A percentile compares a stretch with the other conserved stretches of the same genome.
Evolutionary conservation across 257 asterid genomes (phyloP).

Genomic region (Rehmannia glutinosa): DNA sequence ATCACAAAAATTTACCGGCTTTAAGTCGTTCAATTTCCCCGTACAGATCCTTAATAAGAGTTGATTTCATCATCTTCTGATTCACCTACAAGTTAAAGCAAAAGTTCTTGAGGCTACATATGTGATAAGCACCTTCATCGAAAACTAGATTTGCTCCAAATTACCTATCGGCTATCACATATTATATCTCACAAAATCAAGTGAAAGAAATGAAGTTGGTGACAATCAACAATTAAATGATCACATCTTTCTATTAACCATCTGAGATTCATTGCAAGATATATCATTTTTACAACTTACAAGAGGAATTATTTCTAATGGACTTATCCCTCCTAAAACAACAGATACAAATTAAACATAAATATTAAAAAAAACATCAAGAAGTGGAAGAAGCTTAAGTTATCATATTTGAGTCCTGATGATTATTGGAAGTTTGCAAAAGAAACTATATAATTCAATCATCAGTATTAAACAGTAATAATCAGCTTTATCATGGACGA

Average conservation of each 20-base stretch:
- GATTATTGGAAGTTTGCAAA: too few species aligned
- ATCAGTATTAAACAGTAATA: too few species aligned
- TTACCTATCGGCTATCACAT: not conserved
- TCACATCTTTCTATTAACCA: not conserved
- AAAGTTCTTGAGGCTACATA: not conserved
- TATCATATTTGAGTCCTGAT: not conserved
- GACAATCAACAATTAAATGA: not conserved
- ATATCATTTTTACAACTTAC: not conserved
- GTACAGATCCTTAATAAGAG: conserved; percentile 63
- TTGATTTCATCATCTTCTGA: conserved; percentile 80
- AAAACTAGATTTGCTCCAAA: not conserved
- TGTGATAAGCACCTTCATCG: not conserved
- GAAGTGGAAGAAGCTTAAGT: not conserved
- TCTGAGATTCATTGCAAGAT: not conserved
- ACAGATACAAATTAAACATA: not conserved
- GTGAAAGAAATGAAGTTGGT: not conserved
- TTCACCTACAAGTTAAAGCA: conserved; percentile 46
- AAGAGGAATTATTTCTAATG: not conserved
- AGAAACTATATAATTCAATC: too few species aligned
- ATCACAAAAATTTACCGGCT: conserved; percentile 36
- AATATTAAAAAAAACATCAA: not conserved
- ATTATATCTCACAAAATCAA: not conserved
- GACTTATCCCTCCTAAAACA: not conserved
- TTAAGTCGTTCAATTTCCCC: conserved; percentile 75
- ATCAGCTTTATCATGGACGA: too few species aligned